phyloP scores from a whole-genome alignment of 2,329 filamentous ascomycete species.

The Diaporthe nobilis region DNA sequence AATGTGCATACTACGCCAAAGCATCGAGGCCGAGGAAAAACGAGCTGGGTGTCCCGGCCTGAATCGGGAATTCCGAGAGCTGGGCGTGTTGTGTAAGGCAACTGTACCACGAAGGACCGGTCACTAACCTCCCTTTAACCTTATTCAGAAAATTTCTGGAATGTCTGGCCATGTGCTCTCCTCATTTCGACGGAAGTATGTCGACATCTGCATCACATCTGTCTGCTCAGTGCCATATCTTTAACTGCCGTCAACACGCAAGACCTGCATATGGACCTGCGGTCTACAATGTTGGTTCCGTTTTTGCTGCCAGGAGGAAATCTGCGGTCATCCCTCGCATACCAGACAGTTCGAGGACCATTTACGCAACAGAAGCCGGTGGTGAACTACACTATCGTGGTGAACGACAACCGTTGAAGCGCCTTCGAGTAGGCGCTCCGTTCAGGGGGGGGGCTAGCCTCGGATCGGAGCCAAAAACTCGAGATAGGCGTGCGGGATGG shows the following conservation, averaged over 20 bases:
- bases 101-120: not conserved
- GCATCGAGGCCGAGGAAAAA: not conserved
- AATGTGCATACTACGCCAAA: not conserved
- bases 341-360: not conserved
- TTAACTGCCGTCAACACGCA: not conserved
- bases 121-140: not conserved
- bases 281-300: not conserved
- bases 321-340: no score
- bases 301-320: not conserved
- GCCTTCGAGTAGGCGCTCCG: not conserved
- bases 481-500: not conserved
- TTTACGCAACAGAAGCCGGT: not conserved
- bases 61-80: constrained; percentile 7
- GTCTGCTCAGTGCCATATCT: not conserved
- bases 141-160: not conserved
- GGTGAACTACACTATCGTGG: not conserved
- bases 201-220: not conserved
- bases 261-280: not conserved
- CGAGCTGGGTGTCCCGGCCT: not conserved
- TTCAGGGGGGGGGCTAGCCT: not conserved
- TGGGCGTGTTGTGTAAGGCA: not conserved
- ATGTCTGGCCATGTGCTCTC: not conserved
- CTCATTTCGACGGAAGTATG: not conserved
- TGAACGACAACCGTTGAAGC: not conserved
- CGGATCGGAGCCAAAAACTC: not conserved